Conservation (phyloP, 2,329 filamentous ascomycete species). For the Sporothrix dimorphospora region DNA sequence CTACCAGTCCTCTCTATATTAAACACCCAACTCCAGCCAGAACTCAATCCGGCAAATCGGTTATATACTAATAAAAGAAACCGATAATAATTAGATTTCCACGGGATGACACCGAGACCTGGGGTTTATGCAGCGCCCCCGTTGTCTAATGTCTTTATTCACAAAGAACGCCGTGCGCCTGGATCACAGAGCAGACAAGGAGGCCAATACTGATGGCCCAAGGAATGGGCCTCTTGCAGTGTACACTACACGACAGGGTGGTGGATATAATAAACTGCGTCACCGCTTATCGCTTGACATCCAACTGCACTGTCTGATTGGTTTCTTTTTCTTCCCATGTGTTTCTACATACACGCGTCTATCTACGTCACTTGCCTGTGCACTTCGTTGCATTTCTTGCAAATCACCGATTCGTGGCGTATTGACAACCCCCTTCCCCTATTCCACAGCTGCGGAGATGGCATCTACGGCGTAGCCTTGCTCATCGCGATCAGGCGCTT, state of each 20-base stretch:
- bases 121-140: not conserved
- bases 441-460: not conserved
- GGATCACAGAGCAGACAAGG: no score
- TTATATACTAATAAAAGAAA: not conserved
- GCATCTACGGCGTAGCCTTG: conserved; percentile 58
- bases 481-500: conserved; percentile 66
- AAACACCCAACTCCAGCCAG: not conserved
- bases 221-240: not conserved
- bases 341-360: not conserved
- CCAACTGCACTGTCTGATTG: not conserved
- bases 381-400: not conserved
- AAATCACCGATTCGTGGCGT: not conserved
- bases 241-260: not conserved
- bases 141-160: not conserved
- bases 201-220: not conserved
- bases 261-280: not conserved
- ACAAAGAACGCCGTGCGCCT: no score
- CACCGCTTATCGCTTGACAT: not conserved
- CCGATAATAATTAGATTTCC: not conserved
- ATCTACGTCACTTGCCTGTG: not conserved
- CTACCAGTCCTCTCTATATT: not conserved
- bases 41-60: not conserved
- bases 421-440: not conserved
- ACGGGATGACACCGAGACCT: not conserved
- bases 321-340: not conserved